These are phyloP conservation scores for Neurospora sp. DNA, from an alignment of 495 filamentous ascomycete genomes.

Conservation along the genomic window DNA sequence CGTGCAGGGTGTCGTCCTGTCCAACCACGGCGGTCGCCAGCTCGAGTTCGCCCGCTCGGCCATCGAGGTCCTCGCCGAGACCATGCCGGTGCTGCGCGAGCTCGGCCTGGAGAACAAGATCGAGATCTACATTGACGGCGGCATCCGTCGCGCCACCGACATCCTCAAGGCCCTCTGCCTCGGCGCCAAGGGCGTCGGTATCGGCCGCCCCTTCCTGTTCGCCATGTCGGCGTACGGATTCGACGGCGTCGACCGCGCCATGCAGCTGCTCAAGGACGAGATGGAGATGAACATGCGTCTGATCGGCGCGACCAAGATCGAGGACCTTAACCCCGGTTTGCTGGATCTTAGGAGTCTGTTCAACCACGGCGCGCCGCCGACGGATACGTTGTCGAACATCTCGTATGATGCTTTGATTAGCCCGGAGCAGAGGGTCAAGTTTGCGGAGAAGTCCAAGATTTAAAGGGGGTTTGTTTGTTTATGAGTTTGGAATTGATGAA, in stretches of 20 bases:
- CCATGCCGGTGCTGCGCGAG: slow-evolving; percentile 85
- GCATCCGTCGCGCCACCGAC: slow-evolving; percentile 81
- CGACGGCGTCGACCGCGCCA: slow-evolving; percentile 78
- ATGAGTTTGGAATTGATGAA: background rate
- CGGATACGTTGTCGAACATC: slow-evolving; percentile 48
- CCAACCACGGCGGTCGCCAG: slow-evolving; percentile 96
- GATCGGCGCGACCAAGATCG: slow-evolving; percentile 65
- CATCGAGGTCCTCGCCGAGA: slow-evolving; percentile 91
- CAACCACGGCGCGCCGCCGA: slow-evolving; percentile 57
- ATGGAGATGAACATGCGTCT: slow-evolving; percentile 99
- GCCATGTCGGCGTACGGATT: slow-evolving; percentile 92
- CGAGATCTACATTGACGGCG: slow-evolving; percentile 88
- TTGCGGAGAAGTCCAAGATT: slow-evolving; percentile 2
- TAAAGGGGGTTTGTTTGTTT: background rate
- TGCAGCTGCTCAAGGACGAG: slow-evolving; percentile 94
- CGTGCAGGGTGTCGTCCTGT: slow-evolving; percentile 87
- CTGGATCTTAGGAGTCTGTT: slow-evolving; percentile 65
- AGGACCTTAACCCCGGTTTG: slow-evolving; percentile 66
- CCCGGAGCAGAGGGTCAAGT: slow-evolving; percentile 28
- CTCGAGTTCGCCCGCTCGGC: slow-evolving; percentile 85
- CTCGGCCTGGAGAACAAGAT: slow-evolving; percentile 74
- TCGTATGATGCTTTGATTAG: slow-evolving; percentile 35
- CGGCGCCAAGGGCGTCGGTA: slow-evolving; percentile 86
- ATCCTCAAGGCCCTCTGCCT: slow-evolving; percentile 94
- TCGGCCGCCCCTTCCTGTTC: slow-evolving; percentile 88